Conservation (phyloP, 1,284 basidiomycete genomes). For the Ustilago crameri region DNA sequence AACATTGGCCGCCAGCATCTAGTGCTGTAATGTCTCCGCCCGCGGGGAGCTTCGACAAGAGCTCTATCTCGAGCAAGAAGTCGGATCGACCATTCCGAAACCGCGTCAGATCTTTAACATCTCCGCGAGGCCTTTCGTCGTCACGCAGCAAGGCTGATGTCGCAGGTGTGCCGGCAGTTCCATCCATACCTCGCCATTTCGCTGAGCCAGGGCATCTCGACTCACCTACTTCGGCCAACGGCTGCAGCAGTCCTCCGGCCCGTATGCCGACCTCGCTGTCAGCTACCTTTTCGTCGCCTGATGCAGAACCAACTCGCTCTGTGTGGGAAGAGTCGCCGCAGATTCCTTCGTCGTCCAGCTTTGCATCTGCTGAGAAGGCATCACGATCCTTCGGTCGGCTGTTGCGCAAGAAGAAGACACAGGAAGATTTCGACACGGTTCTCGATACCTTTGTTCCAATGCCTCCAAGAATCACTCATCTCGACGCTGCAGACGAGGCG, state of each 20-base stretch:
- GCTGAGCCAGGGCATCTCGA: background rate
- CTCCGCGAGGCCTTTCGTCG: constrained; percentile 19
- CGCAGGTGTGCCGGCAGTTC: constrained; percentile 15
- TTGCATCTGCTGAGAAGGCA: constrained; percentile 21
- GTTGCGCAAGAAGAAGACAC: constrained; percentile 22
- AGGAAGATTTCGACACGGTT: constrained; percentile 15
- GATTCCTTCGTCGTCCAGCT: constrained; percentile 12
- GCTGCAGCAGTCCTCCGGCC: too few species aligned
- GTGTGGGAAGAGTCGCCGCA: constrained; percentile 32
- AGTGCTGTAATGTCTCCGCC: too few species aligned
- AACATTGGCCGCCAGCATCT: too few species aligned
- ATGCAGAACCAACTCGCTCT: constrained; percentile 9
- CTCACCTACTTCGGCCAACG: too few species aligned
- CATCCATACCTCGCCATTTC: constrained; percentile 20
- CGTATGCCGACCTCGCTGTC: constrained; percentile 1
- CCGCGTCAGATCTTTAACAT: constrained; percentile 39
- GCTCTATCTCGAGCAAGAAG: constrained; percentile 6
- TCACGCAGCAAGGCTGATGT: constrained; percentile 19
- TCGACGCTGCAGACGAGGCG: constrained; percentile 16
- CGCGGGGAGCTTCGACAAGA: too few species aligned
- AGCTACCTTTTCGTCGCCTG: constrained; percentile 12
- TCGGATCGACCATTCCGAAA: constrained; percentile 16
- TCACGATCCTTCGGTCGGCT: constrained; percentile 22
- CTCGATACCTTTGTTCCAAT: constrained; percentile 19
- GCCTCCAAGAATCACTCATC: constrained; percentile 22